Evolutionary conservation across 2,329 filamentous ascomycete species (phyloP), one percentile per base, ranked within the genome.

Genomic region (Colletotrichum chrysophilum): DNA sequence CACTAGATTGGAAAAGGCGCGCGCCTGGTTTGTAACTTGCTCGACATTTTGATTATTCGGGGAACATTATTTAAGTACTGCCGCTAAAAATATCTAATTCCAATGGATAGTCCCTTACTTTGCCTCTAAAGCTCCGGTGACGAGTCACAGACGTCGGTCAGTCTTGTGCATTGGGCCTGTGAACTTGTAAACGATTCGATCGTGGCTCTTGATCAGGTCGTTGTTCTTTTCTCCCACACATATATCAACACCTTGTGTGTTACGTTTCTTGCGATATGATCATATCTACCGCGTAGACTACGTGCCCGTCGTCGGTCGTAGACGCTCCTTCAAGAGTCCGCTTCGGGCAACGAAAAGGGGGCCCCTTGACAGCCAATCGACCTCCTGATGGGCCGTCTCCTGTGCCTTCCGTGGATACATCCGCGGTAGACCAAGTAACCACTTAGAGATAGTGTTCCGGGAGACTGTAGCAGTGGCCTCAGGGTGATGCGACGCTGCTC

Each of bases 131-230:
- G 18, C 38, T 2, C 18, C 1, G 4, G 38, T n/a, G 4, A 43
- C 0, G 38, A n/a, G 0, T 4, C 18, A 10, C 4, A 43, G 18
- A 6, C 4, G 9, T n/a, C 18, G 0, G 16, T 0, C 18, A 2
- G 16, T 1, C 8, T n/a, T n/a, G 18, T 1, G 38, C 18, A 2
- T 10, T 43, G 1, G 9, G 3, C 38, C 38, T 0, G 16, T 43
- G 8, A 43, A 10, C 8, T 43, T 5, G 16, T 43, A 10, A 43
- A 6, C 1, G 0, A 43, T 43, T 43, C 38, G 38, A 43, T n/a
- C 16, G 1, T 5, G 38, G 38, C 0, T n/a, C 16, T 18, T 8
- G 3, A 43, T 43, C 18, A 43, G 18, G 18, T 4, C 38, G 18
- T 10, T 43, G 8, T 43, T n/a, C 36, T 43, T 43, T 8, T 18